Percentiles rank a stretch among this genome's conserved stretches.
Evolutionary conservation across 2,329 filamentous ascomycete species (phyloP).

Genomic region (Aureobasidium sp.): DNA sequence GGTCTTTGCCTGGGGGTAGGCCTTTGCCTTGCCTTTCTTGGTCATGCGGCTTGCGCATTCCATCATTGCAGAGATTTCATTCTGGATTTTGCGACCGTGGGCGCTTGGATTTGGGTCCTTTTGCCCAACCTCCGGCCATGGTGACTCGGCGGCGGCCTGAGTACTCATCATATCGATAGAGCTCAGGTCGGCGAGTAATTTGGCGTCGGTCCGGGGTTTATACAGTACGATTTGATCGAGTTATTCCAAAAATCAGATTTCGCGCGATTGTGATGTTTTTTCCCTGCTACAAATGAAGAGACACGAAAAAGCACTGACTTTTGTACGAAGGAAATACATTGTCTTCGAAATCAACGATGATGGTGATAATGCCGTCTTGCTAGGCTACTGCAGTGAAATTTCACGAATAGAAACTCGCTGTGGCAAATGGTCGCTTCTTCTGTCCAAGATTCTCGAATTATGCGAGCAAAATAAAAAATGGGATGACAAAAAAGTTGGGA

Average conservation of each 20-base stretch:
- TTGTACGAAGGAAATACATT: background rate
- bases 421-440: background rate
- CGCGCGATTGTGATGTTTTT: no score
- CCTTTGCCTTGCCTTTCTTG: background rate
- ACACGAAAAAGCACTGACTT: no score
- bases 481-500: background rate
- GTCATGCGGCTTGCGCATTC: background rate
- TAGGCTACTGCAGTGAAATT: background rate
- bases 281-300: background rate
- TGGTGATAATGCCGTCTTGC: background rate
- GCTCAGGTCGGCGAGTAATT: no score
- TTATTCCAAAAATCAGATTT: no score
- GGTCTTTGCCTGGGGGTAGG: background rate
- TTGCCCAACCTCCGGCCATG: no score
- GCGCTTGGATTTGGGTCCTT: no score
- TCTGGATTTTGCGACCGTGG: no score
- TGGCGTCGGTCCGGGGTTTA: no score
- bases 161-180: no score
- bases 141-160: no score
- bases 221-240: no score
- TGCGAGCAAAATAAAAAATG: background rate
- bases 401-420: background rate
- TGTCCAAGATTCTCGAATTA: background rate
- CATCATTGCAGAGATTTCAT: background rate
- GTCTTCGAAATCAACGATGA: background rate